Conservation (phyloP, 108 stramenopile species). For the Epithemia pelagica region DNA sequence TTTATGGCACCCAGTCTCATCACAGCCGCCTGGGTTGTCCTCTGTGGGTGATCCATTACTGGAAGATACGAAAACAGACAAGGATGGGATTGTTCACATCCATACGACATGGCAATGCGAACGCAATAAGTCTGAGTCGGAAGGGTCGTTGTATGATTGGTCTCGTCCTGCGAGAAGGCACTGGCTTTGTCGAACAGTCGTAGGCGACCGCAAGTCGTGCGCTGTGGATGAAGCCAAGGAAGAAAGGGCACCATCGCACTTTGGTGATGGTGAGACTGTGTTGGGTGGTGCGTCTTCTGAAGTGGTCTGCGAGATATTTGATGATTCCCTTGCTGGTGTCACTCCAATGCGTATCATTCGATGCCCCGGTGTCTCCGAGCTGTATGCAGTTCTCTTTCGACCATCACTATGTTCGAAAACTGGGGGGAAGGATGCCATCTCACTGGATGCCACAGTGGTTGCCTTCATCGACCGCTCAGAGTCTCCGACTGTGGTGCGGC, state of each 20-base stretch:
- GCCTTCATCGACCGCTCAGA: slow-evolving; percentile 10
- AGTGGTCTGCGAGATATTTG: slow-evolving; percentile 64
- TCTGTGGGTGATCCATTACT: slow-evolving; percentile 43
- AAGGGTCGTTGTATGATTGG: slow-evolving; percentile 25
- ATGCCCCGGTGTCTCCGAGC: slow-evolving; percentile 21
- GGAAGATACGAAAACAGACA: slow-evolving; percentile 27
- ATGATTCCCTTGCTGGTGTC: slow-evolving; percentile 37
- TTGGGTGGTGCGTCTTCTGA: slow-evolving; percentile 42
- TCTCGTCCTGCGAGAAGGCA: slow-evolving; percentile 51
- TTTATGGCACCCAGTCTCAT: neutral
- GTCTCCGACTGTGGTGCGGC: neutral
- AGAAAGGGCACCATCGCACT: slow-evolving; percentile 17
- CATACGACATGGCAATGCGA: slow-evolving; percentile 52
- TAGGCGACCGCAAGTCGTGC: slow-evolving; percentile 40
- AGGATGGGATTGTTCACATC: slow-evolving; percentile 50
- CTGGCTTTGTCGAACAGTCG: slow-evolving; percentile 56
- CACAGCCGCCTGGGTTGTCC: slow-evolving; percentile 36
- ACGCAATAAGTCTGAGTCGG: slow-evolving; percentile 15
- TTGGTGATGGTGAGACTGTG: slow-evolving; percentile 19
- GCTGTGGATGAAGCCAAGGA: slow-evolving; percentile 5
- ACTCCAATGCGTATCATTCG: slow-evolving; percentile 53
- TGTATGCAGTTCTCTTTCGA: slow-evolving; percentile 42
- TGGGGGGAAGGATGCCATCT: neutral
- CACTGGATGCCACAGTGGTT: slow-evolving; percentile 6
- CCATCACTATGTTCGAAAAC: slow-evolving; percentile 12